These are phyloP conservation scores for Puccinia horiana DNA, from an alignment of 1,284 basidiomycete genomes.

Conservation along the genomic window DNA sequence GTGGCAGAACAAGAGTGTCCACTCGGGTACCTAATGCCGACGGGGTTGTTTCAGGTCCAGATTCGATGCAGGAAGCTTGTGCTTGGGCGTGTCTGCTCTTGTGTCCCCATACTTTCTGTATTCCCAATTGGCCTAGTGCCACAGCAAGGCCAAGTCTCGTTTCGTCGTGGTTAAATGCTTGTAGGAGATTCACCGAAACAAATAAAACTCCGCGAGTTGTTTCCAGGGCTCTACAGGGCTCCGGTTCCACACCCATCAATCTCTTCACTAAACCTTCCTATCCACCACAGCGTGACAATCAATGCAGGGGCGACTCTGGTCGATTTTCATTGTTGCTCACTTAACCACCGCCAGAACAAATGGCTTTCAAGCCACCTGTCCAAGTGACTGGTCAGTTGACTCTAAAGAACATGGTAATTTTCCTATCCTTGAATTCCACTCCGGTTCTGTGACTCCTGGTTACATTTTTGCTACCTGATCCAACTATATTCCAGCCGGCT, in stretches of 20 bases:
- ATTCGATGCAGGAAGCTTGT: neutral
- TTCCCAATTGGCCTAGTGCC: neutral
- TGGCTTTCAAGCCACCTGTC: constrained; percentile 10
- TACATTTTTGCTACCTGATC: neutral
- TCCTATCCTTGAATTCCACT: neutral
- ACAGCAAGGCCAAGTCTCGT: constrained; percentile 5
- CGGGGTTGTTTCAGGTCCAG: constrained; percentile 9
- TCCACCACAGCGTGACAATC: neutral
- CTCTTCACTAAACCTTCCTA: neutral
- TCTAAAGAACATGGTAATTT: neutral
- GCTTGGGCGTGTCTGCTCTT: neutral
- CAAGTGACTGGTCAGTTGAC: constrained; percentile 18
- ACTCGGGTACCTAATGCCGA: constrained; percentile 2
- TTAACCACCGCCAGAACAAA: constrained; percentile 7
- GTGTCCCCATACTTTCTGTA: neutral
- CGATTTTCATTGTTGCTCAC: constrained; percentile 16
- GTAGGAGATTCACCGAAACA: neutral
- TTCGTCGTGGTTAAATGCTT: neutral
- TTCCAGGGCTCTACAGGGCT: no score
- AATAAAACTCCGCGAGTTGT: constrained; percentile 1
- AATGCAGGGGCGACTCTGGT: constrained; percentile 21
- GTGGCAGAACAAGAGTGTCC: neutral
- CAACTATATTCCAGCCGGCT: neutral
- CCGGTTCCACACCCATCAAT: neutral
- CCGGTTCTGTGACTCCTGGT: neutral